Conservation (phyloP, 2,329 filamentous ascomycete genomes). For the Coleophoma cylindrospora region DNA sequence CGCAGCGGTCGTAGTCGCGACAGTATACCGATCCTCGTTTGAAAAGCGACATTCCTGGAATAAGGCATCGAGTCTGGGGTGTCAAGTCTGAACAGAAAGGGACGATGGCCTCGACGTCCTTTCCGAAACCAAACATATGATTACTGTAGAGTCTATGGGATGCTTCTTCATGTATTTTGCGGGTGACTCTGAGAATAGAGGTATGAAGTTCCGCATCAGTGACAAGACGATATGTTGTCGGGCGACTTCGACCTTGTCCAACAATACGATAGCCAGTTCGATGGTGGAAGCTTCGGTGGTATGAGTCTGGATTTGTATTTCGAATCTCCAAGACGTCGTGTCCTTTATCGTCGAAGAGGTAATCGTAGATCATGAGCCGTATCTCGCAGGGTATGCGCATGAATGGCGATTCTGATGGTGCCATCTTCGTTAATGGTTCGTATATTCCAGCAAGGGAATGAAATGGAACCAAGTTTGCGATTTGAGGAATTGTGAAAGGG, state of each 20-base stretch:
- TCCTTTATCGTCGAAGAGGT: slow-evolving; percentile 34
- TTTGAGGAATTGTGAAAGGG: too few species aligned
- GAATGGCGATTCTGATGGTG: slow-evolving; percentile 8
- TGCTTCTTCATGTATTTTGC: slow-evolving; percentile 49
- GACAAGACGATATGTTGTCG: slow-evolving; percentile 51
- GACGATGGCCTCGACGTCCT: slow-evolving; percentile 53
- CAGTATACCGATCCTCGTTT: slow-evolving; percentile 49
- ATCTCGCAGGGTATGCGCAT: slow-evolving; percentile 20
- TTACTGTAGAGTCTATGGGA: slow-evolving; percentile 48
- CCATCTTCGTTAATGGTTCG: too few species aligned
- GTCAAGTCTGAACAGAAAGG: slow-evolving; percentile 56
- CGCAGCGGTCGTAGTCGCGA: slow-evolving; percentile 49
- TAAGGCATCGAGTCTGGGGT: slow-evolving; percentile 36
- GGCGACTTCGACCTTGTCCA: slow-evolving; percentile 32
- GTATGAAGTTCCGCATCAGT: slow-evolving; percentile 36
- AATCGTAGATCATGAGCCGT: slow-evolving; percentile 24
- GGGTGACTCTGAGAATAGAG: slow-evolving; percentile 39
- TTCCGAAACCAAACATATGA: slow-evolving; percentile 55
- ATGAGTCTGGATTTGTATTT: slow-evolving; percentile 24
- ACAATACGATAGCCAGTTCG: slow-evolving; percentile 37
- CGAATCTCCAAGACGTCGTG: slow-evolving; percentile 34
- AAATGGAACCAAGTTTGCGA: too few species aligned
- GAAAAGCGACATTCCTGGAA: slow-evolving; percentile 46
- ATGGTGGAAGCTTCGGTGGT: slow-evolving; percentile 11
- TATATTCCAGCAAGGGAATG: too few species aligned